These are phyloP conservation scores for Sporothrix mexicana DNA, from an alignment of 2,329 filamentous ascomycete species.

Conservation along the genomic window DNA sequence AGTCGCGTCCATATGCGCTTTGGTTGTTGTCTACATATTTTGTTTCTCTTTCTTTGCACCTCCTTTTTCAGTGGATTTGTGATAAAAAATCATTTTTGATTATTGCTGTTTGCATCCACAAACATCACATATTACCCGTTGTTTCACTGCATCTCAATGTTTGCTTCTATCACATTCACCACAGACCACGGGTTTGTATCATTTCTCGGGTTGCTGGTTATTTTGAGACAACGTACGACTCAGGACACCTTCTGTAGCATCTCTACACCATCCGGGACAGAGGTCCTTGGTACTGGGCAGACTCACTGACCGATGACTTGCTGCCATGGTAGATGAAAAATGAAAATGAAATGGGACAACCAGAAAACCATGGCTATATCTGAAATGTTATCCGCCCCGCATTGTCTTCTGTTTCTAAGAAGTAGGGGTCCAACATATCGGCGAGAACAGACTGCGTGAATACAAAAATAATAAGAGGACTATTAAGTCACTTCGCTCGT, in stretches of 20 bases:
- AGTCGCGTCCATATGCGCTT: too few relatives aligned
- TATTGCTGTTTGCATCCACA: too few relatives aligned
- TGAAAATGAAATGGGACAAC: not conserved
- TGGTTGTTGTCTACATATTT: too few relatives aligned
- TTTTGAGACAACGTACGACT: not conserved
- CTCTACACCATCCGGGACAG: not conserved
- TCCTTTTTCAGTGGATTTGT: too few relatives aligned
- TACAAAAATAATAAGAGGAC: not conserved
- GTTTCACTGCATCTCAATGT: not conserved
- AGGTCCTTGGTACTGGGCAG: constrained; percentile 7
- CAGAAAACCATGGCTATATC: not conserved
- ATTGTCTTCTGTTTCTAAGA: not conserved
- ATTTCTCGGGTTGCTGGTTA: not conserved
- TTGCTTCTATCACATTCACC: not conserved
- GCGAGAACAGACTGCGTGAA: not conserved
- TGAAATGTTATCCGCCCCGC: not conserved
- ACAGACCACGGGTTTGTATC: constrained; percentile 21
- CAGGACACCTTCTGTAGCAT: not conserved
- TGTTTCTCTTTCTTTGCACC: too few relatives aligned
- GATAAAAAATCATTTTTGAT: too few relatives aligned
- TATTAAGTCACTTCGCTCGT: not conserved
- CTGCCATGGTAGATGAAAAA: not conserved
- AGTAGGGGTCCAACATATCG: constrained; percentile 1
- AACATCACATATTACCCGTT: not conserved
- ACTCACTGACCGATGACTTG: not conserved